Percentiles rank a stretch among this genome's conserved stretches.
Evolutionary conservation across 352 stramenopile species (phyloP).

Genomic region (Phytophthora macrochlamydospora): DNA sequence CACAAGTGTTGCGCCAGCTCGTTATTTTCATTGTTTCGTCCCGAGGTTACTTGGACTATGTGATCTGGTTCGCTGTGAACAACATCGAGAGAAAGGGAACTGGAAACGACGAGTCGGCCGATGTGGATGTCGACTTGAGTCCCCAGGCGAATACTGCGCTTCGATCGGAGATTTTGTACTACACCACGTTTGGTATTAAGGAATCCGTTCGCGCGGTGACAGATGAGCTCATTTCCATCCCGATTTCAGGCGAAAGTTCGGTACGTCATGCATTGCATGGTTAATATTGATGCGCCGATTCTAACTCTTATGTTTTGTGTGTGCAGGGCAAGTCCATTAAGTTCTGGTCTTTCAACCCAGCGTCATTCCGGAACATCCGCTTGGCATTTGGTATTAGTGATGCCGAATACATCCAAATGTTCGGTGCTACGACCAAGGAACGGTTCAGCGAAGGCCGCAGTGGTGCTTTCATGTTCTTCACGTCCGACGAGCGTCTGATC

Average conservation of each 20-base stretch:
- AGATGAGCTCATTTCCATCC: conserved; percentile 79
- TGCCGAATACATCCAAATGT: conserved; percentile 83
- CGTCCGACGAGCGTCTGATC: conserved; percentile 86
- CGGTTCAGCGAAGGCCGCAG: conserved; percentile 88
- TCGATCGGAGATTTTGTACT: conserved; percentile 90
- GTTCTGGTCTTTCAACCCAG: conserved; percentile 88
- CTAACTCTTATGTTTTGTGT: background rate
- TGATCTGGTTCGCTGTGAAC: conserved; percentile 92
- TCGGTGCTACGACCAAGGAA: conserved; percentile 88
- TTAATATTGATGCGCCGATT: background rate
- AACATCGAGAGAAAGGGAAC: conserved; percentile 76
- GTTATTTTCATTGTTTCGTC: conserved; percentile 85
- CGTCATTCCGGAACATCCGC: conserved; percentile 88
- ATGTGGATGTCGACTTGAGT: conserved; percentile 86
- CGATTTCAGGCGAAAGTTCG: conserved; percentile 77
- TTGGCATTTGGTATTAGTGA: conserved; percentile 83
- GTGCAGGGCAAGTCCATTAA: conserved; percentile 78
- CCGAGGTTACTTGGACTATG: conserved; percentile 87
- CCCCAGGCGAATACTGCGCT: conserved; percentile 90
- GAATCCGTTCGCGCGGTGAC: conserved; percentile 77
- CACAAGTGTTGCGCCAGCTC: conserved; percentile 81
- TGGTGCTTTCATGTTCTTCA: conserved; percentile 94
- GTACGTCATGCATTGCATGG: conserved; percentile 26
- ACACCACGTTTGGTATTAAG: conserved; percentile 91
- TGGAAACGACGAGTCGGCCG: conserved; percentile 61